Evolutionary conservation across 139 green algal genomes (phyloP).

Genomic region (Chlorella sp.): DNA sequence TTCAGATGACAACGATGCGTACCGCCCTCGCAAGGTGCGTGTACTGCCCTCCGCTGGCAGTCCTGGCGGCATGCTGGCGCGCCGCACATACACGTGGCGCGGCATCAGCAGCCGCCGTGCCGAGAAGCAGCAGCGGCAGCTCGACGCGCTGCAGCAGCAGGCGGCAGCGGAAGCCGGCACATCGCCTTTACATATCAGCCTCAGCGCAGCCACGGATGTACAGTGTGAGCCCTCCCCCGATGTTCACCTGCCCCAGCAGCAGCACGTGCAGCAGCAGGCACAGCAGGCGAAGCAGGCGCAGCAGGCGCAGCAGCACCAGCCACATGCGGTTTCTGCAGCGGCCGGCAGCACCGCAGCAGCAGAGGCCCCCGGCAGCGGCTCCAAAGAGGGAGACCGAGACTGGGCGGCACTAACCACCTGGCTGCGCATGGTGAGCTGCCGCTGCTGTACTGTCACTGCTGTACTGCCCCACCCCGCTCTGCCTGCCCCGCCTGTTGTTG

Average conservation of each 20-base stretch:
- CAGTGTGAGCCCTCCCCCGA: neutral
- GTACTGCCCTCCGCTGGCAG: neutral
- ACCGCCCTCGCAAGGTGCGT: constrained; percentile 1
- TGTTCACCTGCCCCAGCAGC: neutral
- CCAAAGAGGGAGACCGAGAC: constrained; percentile 52
- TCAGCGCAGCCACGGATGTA: neutral
- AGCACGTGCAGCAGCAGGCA: neutral
- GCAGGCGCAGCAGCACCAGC: constrained; percentile 6
- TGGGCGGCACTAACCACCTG: constrained; percentile 67
- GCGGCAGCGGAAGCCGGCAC: neutral
- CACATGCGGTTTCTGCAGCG: neutral
- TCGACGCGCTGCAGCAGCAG: neutral
- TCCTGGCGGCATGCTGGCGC: neutral
- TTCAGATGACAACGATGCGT: neutral
- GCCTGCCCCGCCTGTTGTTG: too few species aligned
- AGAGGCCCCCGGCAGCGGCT: neutral
- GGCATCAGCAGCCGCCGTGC: neutral
- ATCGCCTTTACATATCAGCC: neutral
- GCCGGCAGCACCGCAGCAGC: constrained; percentile 10
- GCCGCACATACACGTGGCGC: constrained; percentile 4
- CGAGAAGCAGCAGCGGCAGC: constrained; percentile 2
- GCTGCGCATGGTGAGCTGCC: constrained; percentile 40
- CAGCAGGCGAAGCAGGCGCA: neutral
- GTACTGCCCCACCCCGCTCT: too few species aligned
- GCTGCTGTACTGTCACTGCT: too few species aligned